Base-by-base conservation (phyloP, 2,329 filamentous ascomycete genomes). In the Apiospora phragmitis region DNA sequence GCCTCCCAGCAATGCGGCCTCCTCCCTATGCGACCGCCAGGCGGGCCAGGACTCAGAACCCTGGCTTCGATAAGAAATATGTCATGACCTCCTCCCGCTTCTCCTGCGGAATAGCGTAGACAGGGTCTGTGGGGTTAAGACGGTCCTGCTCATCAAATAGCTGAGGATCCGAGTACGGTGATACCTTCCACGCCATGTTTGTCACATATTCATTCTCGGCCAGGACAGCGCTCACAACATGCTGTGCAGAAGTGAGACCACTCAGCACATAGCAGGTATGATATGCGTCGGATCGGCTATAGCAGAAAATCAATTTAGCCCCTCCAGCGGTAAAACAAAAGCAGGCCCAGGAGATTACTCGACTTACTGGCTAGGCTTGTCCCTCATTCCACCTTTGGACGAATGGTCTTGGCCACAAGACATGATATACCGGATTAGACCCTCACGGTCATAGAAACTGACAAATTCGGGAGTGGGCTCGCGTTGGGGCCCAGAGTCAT, bases 201-300 rank as follows among this genome's bases (percentile, higher is more conserved):
- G 77, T 74, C 71, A 83, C 85, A 71, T 32, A 45, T 69, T 79
- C 72, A 76, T 77, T 74, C 73, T 77, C 74, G 73, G 75, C 72
- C 74, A 72, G 78, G 76, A 77, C 79, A 71, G 80, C 80, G 75
- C 77, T 79, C 79, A 78, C 80, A 71, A 86, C 84, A 80, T 97
- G 89, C 82, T 97, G 94, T 32, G 92, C 92, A 69, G 91, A 92
- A 80, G 93, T 96, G 74, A 98, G 85, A 6, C 95, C 95, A 29
- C 92, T 91, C 26, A 98, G 88, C 41, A 95, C 94, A 83, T 98
- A 98, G 83, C 93, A 96, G 62, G 94, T 94, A 82, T 98, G 95
- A 78, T 98, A 98, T 67, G 92, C 91, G 83, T 98, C 95, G 5
- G 94, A 91, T 72, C 87, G 86, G 76, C 93, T 94, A 75, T 65